Evolutionary conservation across 1,284 basidiomycete genomes (phyloP).

Genomic region (Leccinum fuscescens): DNA sequence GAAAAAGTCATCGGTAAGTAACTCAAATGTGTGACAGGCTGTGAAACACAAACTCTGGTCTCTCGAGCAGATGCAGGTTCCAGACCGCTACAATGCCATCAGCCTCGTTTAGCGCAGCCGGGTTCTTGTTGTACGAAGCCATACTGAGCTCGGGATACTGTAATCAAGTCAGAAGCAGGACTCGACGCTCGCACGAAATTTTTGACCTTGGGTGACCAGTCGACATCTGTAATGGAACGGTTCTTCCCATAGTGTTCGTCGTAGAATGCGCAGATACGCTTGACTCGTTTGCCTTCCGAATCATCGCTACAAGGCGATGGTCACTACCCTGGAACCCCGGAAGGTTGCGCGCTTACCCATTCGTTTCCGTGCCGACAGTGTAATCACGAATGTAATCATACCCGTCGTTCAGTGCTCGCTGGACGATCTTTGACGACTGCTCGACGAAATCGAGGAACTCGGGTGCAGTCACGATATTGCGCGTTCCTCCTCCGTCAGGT

Average conservation of each 20-base stretch:
- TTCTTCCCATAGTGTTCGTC: slow-evolving; percentile 89
- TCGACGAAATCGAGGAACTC: slow-evolving; percentile 95
- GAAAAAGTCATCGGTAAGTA: neutral
- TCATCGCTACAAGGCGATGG: slow-evolving; percentile 63
- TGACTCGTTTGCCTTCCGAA: slow-evolving; percentile 83
- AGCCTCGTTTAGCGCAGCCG: no score
- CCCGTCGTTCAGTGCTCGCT: slow-evolving; percentile 91
- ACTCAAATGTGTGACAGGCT: neutral
- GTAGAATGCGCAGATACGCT: slow-evolving; percentile 84
- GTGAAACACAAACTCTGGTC: neutral
- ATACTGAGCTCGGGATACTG: no score
- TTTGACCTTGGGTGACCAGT: slow-evolving; percentile 92
- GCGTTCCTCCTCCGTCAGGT: slow-evolving; percentile 83
- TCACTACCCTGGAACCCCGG: slow-evolving; percentile 2
- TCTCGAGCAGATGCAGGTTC: no score
- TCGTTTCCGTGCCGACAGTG: slow-evolving; percentile 76
- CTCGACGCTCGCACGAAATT: slow-evolving; percentile 39
- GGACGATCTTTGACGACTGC: slow-evolving; percentile 91
- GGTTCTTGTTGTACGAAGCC: no score
- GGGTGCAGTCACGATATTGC: slow-evolving; percentile 76
- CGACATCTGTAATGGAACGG: slow-evolving; percentile 91
- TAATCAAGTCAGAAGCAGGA: no score
- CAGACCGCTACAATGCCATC: no score
- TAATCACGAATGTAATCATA: slow-evolving; percentile 99
- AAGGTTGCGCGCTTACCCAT: slow-evolving; percentile 49